Evolutionary conservation across 192 early-diverging fungal species (phyloP).

Genomic region (Podila minutissima): DNA sequence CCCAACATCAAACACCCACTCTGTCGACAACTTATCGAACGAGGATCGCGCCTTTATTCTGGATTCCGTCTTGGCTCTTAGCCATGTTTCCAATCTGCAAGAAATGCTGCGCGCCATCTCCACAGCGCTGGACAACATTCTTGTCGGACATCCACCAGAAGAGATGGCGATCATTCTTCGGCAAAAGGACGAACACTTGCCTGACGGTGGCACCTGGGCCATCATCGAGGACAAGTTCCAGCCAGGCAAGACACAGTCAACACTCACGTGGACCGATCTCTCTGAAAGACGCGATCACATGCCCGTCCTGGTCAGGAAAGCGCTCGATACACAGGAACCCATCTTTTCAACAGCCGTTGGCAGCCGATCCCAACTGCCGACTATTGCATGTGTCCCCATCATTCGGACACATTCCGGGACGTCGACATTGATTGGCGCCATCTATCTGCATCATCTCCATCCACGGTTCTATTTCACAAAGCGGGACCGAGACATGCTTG

Average conservation of each 20-base stretch:
- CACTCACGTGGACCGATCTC: conserved; percentile 34
- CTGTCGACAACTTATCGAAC: conserved; percentile 6
- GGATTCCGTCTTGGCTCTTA: conserved; percentile 23
- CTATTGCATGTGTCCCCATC: conserved; percentile 49
- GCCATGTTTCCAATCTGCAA: conserved; percentile 25
- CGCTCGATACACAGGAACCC: conserved; percentile 35
- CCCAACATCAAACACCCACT: background rate
- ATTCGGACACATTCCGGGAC: conserved; percentile 1
- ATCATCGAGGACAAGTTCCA: conserved; percentile 45
- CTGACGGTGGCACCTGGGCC: conserved; percentile 38
- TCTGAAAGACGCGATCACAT: conserved; percentile 48
- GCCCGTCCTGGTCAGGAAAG: conserved; percentile 40
- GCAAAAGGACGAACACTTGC: conserved; percentile 39
- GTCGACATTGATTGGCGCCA: conserved; percentile 34
- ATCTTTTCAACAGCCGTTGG: conserved; percentile 46
- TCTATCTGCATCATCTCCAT: conserved; percentile 44
- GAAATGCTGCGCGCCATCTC: conserved; percentile 38
- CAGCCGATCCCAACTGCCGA: conserved; percentile 44
- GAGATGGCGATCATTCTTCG: conserved; percentile 50
- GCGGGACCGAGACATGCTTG: conserved; percentile 43
- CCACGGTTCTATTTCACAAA: conserved; percentile 49
- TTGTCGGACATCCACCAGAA: conserved; percentile 44
- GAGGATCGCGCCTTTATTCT: conserved; percentile 41
- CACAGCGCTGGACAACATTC: conserved; percentile 30
- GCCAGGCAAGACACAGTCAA: conserved; percentile 32